Evolutionary conservation across 176 grass and related monocot genomes (phyloP).

Genomic region (Miscanthus lutarioriparius): DNA sequence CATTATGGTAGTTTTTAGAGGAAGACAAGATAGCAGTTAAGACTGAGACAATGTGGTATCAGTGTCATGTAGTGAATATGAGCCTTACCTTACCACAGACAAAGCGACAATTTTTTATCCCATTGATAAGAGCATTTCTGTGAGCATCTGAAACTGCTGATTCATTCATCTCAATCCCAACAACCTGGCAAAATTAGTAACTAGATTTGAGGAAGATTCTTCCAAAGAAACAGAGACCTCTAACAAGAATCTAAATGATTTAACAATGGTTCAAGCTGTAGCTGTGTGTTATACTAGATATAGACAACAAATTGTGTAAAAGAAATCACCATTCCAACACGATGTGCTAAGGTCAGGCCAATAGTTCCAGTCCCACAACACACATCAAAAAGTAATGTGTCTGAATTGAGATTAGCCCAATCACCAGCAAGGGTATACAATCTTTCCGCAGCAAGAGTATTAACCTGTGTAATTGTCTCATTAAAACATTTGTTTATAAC

Average conservation of each 20-base stretch:
- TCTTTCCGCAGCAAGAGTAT: slow-evolving; percentile 93
- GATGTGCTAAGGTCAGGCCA: slow-evolving; percentile 84
- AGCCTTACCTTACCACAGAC: slow-evolving; percentile 77
- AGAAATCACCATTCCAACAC: slow-evolving; percentile 81
- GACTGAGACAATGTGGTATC: background rate
- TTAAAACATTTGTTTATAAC: slow-evolving; percentile 25
- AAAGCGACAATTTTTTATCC: slow-evolving; percentile 82
- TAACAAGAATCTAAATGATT: slow-evolving; percentile 11
- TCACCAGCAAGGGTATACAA: slow-evolving; percentile 87
- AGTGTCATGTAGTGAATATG: slow-evolving; percentile 10
- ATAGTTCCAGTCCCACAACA: slow-evolving; percentile 99
- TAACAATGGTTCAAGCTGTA: background rate
- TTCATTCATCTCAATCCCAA: slow-evolving; percentile 99
- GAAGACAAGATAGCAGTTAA: background rate
- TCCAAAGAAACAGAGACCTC: slow-evolving; percentile 15
- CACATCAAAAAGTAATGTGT: slow-evolving; percentile 94
- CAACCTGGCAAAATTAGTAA: slow-evolving; percentile 62
- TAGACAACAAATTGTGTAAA: slow-evolving; percentile 36
- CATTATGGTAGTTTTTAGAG: background rate
- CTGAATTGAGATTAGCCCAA: slow-evolving; percentile 90
- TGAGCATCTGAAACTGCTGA: slow-evolving; percentile 87
- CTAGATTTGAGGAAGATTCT: slow-evolving; percentile 24
- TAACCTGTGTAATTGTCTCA: slow-evolving; percentile 69
- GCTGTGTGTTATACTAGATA: background rate
- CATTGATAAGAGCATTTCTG: slow-evolving; percentile 85